These are phyloP conservation scores for Cercospora beticola DNA, from an alignment of 2,329 filamentous ascomycete species.

Conservation along the genomic window DNA sequence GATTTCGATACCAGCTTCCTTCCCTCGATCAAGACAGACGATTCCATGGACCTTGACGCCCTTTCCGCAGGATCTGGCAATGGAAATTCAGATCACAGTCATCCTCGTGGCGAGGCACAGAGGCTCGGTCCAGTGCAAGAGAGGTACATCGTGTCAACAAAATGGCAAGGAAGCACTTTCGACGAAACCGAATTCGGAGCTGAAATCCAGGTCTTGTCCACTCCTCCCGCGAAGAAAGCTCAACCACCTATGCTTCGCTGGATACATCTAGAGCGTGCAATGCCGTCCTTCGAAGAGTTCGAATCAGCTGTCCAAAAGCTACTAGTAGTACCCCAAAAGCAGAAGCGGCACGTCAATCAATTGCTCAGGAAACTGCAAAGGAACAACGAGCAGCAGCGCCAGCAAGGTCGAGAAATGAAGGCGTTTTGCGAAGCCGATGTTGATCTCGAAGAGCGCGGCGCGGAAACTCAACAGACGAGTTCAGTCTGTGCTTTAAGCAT, in stretches of 20 bases:
- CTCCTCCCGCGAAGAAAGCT: neutral
- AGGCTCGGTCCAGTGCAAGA: neutral
- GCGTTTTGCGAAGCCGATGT: conserved; percentile 16
- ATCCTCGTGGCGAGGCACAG: neutral
- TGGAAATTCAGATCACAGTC: neutral
- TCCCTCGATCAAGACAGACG: neutral
- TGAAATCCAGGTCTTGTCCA: conserved; percentile 5
- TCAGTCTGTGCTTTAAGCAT: conserved; percentile 18
- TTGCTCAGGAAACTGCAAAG: conserved; percentile 17
- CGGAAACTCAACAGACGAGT: conserved; percentile 3
- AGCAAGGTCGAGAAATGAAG: conserved; percentile 22
- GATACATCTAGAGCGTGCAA: conserved; percentile 17
- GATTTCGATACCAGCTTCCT: conserved; percentile 7
- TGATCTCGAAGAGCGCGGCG: conserved; percentile 10
- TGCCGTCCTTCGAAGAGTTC: conserved; percentile 22
- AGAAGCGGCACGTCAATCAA: conserved; percentile 12
- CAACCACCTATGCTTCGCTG: conserved; percentile 11
- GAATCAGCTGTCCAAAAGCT: conserved; percentile 3
- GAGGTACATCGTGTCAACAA: conserved; percentile 1
- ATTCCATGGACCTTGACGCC: neutral
- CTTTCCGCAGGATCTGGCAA: neutral
- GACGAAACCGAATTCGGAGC: conserved; percentile 12
- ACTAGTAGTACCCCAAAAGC: neutral
- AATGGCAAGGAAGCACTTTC: conserved; percentile 13
- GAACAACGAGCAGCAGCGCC: conserved; percentile 21